Evolutionary conservation across 108 stramenopile species (phyloP), one percentile per base, ranked within the genome.

Genomic region (Conticribra guillardii): DNA sequence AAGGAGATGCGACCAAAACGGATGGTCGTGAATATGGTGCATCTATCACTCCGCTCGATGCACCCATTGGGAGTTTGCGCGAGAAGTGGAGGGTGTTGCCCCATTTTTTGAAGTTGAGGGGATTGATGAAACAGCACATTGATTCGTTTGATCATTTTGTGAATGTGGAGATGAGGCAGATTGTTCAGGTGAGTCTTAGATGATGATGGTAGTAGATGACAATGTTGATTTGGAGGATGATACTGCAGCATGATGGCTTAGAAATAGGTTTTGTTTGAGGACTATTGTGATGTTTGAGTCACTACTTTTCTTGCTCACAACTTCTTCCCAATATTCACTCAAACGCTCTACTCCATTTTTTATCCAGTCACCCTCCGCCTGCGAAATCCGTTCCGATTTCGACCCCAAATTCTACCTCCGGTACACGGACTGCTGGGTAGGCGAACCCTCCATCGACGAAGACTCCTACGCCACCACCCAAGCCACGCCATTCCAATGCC

Each of bases 71-170:
- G 46, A 82, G 83, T 26, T 75, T 98, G 33, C 64, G 86, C 41
- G 95, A 97, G 56, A 99, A 97, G 63, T 99, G 98, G 98, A 81
- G 96, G 60, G 74, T 99, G 49, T 80, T 99, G 33, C 98, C 98
- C 1, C 92, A 97, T 69, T 97, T 99, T 82, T 76, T 99, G 31
- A 70, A 84, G 62, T 73, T 99, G 44, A 81, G 98, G 21, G 95
- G 95, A 3, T 85, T 99, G 56, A 94, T 99, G 93, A 79, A 93
- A 41, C 99, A 99, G 71, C 99, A 99, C 68, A 96, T 99, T 83
- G 97, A 97, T 74, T 96, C 94, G 41, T 99, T 96, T 75, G 88
- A 99, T 84, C 92, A 98, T 77, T 99, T 99, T 69, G 90, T 98
- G n/a, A 89, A 92, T 49, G 86, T 85, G 9, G 97, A 97, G 61